These are phyloP conservation scores for Hibiscus tridactylites DNA, from an alignment of 345 rosid genomes.

Conservation along the genomic window DNA sequence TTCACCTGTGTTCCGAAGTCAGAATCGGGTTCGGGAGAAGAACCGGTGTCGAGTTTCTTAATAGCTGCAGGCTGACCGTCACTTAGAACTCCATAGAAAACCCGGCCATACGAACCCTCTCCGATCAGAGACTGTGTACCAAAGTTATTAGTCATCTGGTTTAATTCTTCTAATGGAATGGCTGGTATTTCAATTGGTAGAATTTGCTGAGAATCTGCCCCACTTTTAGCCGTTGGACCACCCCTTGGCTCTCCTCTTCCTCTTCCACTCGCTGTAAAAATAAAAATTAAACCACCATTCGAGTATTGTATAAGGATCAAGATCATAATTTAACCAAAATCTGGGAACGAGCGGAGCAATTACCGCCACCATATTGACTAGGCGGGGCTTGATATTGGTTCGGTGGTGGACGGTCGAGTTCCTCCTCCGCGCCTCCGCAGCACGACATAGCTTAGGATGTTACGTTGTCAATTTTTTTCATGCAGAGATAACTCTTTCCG, in stretches of 20 bases:
- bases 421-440: constrained; percentile 89
- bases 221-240: constrained; percentile 44
- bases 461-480: constrained; percentile 12
- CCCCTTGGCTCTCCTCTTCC: constrained; percentile 53
- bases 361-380: constrained; percentile 36
- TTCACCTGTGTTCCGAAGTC: constrained; percentile 77
- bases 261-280: constrained; percentile 38
- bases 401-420: constrained; percentile 57
- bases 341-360: neutral
- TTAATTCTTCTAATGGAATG: constrained; percentile 57
- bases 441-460: constrained; percentile 55
- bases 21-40: constrained; percentile 69
- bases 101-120: constrained; percentile 98
- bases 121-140: constrained; percentile 82
- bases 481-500: neutral
- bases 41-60: constrained; percentile 76
- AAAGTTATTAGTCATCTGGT: constrained; percentile 53
- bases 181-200: constrained; percentile 77
- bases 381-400: constrained; percentile 70
- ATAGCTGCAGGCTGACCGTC: constrained; percentile 55
- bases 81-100: constrained; percentile 53
- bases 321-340: neutral
- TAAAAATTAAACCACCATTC: neutral
- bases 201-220: constrained; percentile 58
- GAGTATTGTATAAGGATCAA: neutral